Conservation (phyloP, 2,329 filamentous ascomycete species). For the Diaporthe nobilis region DNA sequence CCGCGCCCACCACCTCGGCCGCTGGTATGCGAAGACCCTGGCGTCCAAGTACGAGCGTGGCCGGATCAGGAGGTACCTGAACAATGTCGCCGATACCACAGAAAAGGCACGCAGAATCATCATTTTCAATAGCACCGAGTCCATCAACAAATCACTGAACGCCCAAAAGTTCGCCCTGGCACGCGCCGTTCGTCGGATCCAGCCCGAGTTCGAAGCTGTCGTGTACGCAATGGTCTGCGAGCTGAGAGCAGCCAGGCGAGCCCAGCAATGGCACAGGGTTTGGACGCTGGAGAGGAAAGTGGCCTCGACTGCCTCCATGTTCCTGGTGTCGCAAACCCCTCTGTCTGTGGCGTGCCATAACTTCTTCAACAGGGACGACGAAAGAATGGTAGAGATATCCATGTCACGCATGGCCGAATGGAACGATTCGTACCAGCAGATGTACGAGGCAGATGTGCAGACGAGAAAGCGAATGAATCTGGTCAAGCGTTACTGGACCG, state of each 20-base stretch:
- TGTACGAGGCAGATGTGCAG: neutral
- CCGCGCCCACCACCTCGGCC: neutral
- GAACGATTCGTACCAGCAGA: neutral
- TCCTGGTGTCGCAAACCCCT: neutral
- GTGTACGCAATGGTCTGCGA: neutral
- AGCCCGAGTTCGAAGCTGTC: no score
- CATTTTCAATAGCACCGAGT: accelerated
- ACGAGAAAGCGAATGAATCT: neutral
- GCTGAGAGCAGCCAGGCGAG: neutral
- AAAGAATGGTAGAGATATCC: neutral
- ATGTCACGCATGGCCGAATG: constrained; percentile 15
- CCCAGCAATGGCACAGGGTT: neutral
- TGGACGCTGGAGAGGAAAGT: neutral
- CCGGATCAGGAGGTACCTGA: neutral
- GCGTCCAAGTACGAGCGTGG: neutral
- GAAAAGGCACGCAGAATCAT: neutral
- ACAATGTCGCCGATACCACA: neutral
- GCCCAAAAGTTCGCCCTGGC: accelerated
- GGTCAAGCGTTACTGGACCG: neutral
- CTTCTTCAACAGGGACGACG: neutral
- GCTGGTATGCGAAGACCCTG: neutral
- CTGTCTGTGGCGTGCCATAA: no score
- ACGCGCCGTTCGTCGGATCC: neutral
- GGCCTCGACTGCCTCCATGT: neutral
- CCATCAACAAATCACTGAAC: no score